phyloP scores from a whole-genome alignment of 768 basidiomycete genomes.

The Arthromyces matolae region DNA sequence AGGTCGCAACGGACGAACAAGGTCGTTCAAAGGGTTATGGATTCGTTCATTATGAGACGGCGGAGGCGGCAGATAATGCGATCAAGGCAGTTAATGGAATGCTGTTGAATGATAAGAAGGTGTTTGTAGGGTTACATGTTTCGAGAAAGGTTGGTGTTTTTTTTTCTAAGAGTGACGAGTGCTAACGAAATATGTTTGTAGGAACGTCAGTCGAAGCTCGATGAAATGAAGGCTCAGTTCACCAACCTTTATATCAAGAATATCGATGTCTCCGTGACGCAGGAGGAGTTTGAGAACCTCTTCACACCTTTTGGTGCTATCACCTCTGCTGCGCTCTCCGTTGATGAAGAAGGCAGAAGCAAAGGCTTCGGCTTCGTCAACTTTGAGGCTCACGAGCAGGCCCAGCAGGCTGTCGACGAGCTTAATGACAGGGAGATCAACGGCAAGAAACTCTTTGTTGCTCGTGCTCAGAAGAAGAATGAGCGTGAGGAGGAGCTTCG shows the following conservation, averaged over 20 bases:
- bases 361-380: slow-evolving; percentile 99
- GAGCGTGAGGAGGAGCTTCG: slow-evolving; percentile 98
- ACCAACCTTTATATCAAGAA: slow-evolving; percentile 99
- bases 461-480: slow-evolving; percentile 96
- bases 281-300: slow-evolving; percentile 81
- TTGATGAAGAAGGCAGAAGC: slow-evolving; percentile 87
- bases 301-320: slow-evolving; percentile 76
- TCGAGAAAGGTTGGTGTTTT: slow-evolving; percentile 72
- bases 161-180: neutral
- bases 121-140: slow-evolving; percentile 96
- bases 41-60: slow-evolving; percentile 98
- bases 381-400: slow-evolving; percentile 89
- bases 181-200: slow-evolving; percentile 22
- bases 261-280: slow-evolving; percentile 75
- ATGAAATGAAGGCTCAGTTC: slow-evolving; percentile 95
- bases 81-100: slow-evolving; percentile 99
- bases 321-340: slow-evolving; percentile 82
- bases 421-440: slow-evolving; percentile 83
- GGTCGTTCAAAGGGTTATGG: slow-evolving; percentile 97
- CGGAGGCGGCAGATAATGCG: slow-evolving; percentile 90
- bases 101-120: slow-evolving; percentile 99
- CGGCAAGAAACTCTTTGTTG: slow-evolving; percentile 90
- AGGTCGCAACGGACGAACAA: slow-evolving; percentile 94
- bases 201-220: slow-evolving; percentile 98
- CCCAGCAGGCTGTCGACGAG: slow-evolving; percentile 81